A percentile compares a stretch with the other conserved stretches of the same genome.
These are phyloP conservation scores for Penicillium decumbens DNA, from an alignment of 2,329 filamentous ascomycete genomes.

Conservation along the genomic window DNA sequence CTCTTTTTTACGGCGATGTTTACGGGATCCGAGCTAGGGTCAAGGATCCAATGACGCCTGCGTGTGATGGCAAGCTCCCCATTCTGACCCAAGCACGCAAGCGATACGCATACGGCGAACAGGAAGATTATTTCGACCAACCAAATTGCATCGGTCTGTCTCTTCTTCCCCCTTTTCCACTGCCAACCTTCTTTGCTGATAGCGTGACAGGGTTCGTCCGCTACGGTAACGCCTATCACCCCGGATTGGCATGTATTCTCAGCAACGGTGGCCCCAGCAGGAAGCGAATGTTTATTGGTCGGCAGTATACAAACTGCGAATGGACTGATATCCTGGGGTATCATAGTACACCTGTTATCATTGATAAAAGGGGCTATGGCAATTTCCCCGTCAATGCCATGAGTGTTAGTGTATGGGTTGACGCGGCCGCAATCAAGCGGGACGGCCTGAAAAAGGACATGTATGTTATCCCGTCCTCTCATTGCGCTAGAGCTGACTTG, in stretches of 20 bases:
- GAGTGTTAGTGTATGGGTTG: constrained; percentile 60
- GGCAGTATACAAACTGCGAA: constrained; percentile 52
- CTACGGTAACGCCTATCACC: constrained; percentile 48
- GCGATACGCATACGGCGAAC: constrained; percentile 62
- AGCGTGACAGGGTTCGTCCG: constrained; percentile 45
- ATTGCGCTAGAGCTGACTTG: neutral
- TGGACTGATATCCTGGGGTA: constrained; percentile 61
- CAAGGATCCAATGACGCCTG: constrained; percentile 50
- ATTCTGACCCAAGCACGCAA: constrained; percentile 59
- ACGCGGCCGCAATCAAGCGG: constrained; percentile 42
- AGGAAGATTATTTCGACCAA: constrained; percentile 61
- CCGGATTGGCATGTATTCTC: constrained; percentile 54
- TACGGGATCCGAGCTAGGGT: constrained; percentile 55
- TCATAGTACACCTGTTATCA: constrained; percentile 51
- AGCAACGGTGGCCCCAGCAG: constrained; percentile 47
- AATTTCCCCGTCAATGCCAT: constrained; percentile 51
- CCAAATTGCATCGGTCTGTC: constrained; percentile 56
- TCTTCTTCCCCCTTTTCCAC: neutral
- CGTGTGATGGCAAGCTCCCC: constrained; percentile 53
- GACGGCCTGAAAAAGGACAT: constrained; percentile 9
- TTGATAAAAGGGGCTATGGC: constrained; percentile 57
- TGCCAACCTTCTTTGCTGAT: constrained; percentile 1
- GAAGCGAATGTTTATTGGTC: constrained; percentile 60
- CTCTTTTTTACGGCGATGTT: constrained; percentile 66
- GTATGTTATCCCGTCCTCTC: constrained; percentile 3